Base-by-base conservation (phyloP, 1,284 basidiomycete species). In the Mycosarcoma mackinlayi region DNA sequence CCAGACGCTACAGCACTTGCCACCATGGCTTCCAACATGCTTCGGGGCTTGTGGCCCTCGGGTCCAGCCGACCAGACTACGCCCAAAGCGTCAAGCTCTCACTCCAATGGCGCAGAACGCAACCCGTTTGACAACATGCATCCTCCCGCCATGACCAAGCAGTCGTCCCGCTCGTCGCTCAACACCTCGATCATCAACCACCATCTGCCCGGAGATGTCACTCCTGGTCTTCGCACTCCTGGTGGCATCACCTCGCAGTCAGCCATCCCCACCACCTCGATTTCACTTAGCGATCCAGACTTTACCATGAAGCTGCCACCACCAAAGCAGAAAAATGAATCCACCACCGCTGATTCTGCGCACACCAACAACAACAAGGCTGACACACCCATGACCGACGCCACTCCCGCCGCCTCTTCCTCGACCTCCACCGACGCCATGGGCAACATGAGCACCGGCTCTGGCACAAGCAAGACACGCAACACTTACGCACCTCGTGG, bases 401-500 rank as follows among this genome's bases (percentile, higher is more conserved):
- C 45, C 25, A 25, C 41, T 4, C 37, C 42, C 11, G 11, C 55
- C 27, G 19, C 48, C 11, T 21, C 52, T 2, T 21, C 58, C 8
- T 55, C 63, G 39, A 27, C 48, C 8, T 54, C 58, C 37, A 51
- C 28, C 48, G 38, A 37, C 42, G 7, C 31, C 54, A 25, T n/a
- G 16, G 10, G 13, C 47, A 37, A 8, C 42, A 25, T 23, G 48
- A 42, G 30, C 54, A 41, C 37, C 25, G 14, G 37, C 16, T 53
- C 66, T 1, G 27, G 19, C 45, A 38, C 39, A 4, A 64, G 27
- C 35, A 54, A 57, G 47, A 78, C 78, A 14, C 76, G 80, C 23
- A 78, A 78, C 42, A 80, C 77, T 10, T 48, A 56, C 13, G 78
- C 76, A 21, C 83, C 83, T 9, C 89, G 86, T 83, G 96, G 90